Base-by-base conservation (phyloP, 371 early-diverging fungal species). In the Mortierella sp. region DNA sequence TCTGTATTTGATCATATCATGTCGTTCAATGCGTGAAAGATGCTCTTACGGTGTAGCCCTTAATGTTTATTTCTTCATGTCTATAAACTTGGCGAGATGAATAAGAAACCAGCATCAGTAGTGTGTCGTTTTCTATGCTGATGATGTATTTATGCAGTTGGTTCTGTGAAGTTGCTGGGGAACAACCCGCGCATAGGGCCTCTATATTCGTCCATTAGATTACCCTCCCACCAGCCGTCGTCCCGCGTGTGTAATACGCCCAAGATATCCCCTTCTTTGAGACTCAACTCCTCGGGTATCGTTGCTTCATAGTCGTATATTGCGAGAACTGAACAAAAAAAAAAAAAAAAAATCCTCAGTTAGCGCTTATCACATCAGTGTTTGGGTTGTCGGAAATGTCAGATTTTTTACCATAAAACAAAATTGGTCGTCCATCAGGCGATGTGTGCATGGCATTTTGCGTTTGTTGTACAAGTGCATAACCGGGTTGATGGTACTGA, bases 221-320 rank as follows among this genome's bases (percentile, higher is more conserved):
- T 87, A 28, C 93, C 95, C 22, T 89, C 90, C 93, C 93, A 94
- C 94, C 94, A 94, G 9, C 93, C 93, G 50, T 90, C 88, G 24
- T 87, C 86, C 1, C 87, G 86, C 21, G 89, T 88, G 1, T 84
- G 85, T 0, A 92, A 78, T 1, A 97, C 95, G 0, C 93, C 94
- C 19, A 97, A 80, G 62, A 95, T 83, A 62, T 94, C 91, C 6
- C 94, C 95, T 72, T 93, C 90, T 8, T 74, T 84, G 43, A 96
- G 90, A 21, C 88, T 86, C 13, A 97, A 84, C 74, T 97, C 97
- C 59, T 94, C 96, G 7, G 89, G 85, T 24, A 92, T 91, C 13
- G 92, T 93, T 5, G 95, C 90, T 45, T 88, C 87, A 76, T 96
- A 97, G 78, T 97, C 96, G 63, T 94, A 94, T 7, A 96, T 76